These are phyloP conservation scores for Litchi chinensis DNA, from an alignment of 345 rosid species.

Conservation along the genomic window DNA sequence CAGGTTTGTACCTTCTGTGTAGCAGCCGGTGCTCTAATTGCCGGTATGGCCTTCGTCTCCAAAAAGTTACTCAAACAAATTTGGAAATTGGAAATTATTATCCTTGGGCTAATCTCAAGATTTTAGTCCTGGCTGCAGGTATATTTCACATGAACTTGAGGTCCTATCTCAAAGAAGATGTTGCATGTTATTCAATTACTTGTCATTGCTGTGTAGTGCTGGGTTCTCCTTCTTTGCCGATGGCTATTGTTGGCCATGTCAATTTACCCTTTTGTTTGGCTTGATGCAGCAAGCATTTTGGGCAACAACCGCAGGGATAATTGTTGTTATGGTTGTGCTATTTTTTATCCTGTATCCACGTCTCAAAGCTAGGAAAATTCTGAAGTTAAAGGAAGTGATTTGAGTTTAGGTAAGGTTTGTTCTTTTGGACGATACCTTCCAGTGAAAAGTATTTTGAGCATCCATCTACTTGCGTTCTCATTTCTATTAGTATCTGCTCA, in stretches of 20 bases:
- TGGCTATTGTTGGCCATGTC: constrained; percentile 7
- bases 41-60: constrained; percentile 51
- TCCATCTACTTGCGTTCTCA: not conserved
- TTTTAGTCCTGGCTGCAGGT: constrained; percentile 47
- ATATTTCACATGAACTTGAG: constrained; percentile 96
- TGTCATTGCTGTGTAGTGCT: constrained; percentile 1
- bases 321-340: constrained; percentile 69
- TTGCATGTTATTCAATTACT: constrained; percentile 47
- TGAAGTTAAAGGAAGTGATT: constrained; percentile 37
- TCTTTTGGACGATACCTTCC: not conserved
- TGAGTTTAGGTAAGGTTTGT: constrained; percentile 28
- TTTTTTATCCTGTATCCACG: constrained; percentile 77
- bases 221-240: not conserved
- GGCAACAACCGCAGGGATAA: constrained; percentile 87
- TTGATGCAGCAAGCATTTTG: constrained; percentile 86
- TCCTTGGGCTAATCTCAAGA: constrained; percentile 4
- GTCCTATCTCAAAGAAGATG: constrained; percentile 93
- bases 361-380: constrained; percentile 71
- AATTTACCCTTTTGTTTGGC: constrained; percentile 13
- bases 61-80: not conserved
- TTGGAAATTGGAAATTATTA: not conserved
- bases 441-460: not conserved
- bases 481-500: not conserved
- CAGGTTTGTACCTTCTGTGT: constrained; percentile 95
- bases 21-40: constrained; percentile 84